These are phyloP conservation scores for Blastobotrys buckinghamii DNA, from an alignment of 1,139 yeast genomes.

Conservation along the genomic window DNA sequence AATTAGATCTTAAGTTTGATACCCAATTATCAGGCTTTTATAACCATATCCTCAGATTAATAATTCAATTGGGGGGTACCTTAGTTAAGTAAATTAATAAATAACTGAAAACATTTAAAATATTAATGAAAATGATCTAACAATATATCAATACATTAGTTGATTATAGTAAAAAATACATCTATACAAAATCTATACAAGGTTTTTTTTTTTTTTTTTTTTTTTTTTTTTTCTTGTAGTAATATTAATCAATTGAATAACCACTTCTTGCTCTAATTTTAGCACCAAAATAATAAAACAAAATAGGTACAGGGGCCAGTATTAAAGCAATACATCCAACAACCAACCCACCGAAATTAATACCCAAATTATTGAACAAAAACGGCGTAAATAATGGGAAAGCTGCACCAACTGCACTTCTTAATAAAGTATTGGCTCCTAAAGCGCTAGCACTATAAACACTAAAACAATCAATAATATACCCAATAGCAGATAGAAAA, in stretches of 20 bases:
- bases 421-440: conserved; percentile 70
- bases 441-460: conserved; percentile 78
- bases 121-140: too few relatives aligned
- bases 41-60: too few relatives aligned
- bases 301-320: conserved; percentile 62
- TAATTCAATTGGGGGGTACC: too few relatives aligned
- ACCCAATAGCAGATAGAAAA: conserved; percentile 47
- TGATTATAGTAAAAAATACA: too few relatives aligned
- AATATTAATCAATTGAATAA: neutral
- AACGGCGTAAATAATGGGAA: conserved; percentile 37
- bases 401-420: conserved; percentile 36
- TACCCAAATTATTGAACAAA: conserved; percentile 65
- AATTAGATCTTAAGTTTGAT: too few relatives aligned
- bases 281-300: conserved; percentile 61
- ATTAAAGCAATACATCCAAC: conserved; percentile 59
- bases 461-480: conserved; percentile 66
- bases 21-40: too few relatives aligned
- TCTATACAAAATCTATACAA: too few relatives aligned
- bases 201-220: too few relatives aligned
- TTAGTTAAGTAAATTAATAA: too few relatives aligned
- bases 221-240: too few relatives aligned
- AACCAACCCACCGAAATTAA: conserved; percentile 73
- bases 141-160: too few relatives aligned
- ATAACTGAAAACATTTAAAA: too few relatives aligned
- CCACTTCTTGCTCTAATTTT: conserved; percentile 40